Evolutionary conservation across 2,329 filamentous ascomycete species (phyloP), one percentile per base, ranked within the genome.

Genomic region (Phaeoacremonium minimum): DNA sequence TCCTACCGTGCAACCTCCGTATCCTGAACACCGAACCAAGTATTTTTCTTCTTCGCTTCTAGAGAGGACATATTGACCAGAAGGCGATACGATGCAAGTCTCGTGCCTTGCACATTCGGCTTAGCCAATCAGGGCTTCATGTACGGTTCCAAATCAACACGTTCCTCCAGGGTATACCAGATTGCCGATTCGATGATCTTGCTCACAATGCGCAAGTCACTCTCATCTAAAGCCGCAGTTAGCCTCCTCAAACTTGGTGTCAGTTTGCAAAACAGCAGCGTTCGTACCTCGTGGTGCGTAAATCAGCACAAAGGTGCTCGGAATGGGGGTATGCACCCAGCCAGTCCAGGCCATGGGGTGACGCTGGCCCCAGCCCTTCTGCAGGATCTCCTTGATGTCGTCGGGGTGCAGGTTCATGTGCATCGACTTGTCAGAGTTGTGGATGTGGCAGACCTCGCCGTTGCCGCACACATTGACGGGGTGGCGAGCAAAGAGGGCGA

Each of bases 361-460:
- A 19, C 77, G 63, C 63, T 94, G 80, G 2, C 84, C 89, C 87
- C 88, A 94, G 2, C 87, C 85, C 43, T 78, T 80, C 46, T 81
- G 73, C 16, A 95, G 63, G 14, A 93, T 73, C 35, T 83, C 67
- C 48, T 71, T 77, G 35, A 85, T 85, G 53, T 94, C 88, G 29
- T 83, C 75, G 0, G 87, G 86, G 52, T 93, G 87, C 35, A 95
- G 69, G 33, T 80, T 86, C 63, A 93, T 69, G 58, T 94, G 88
- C 72, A 93, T 69, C 4, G 80, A 85, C 42, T 83, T 77, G 46
- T 93, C 87, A 16, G 73, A 80, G 33, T 81, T 76, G 59, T 94
- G 88, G 9, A 87, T 77, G 56, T 95, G 88, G 49, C 79, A 85
- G 30, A 94, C 75, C 61, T 94, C 88, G n/a, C 87, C 87, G 47